Conservation (phyloP, 2,329 filamentous ascomycete genomes). For the Stachybotrys echinatus region DNA sequence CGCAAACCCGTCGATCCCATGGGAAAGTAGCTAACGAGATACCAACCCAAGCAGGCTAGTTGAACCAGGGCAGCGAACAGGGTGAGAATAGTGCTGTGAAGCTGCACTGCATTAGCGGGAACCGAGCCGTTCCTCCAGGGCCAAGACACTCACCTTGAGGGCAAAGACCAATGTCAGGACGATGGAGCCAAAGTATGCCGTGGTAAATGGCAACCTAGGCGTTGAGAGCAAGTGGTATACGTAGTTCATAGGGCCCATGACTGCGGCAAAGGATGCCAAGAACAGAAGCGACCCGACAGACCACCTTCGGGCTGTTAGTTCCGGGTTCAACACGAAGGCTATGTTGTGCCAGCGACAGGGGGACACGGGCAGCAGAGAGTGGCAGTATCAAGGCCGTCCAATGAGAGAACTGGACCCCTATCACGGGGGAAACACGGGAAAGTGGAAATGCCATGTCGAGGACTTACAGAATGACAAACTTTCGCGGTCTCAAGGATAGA, state of each 20-base stretch:
- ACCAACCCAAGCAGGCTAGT: constrained; percentile 80
- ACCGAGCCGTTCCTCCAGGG: not conserved
- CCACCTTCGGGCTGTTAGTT: constrained; percentile 61
- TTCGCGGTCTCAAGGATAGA: constrained; percentile 74
- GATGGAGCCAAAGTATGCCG: constrained; percentile 92
- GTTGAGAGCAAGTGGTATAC: constrained; percentile 78
- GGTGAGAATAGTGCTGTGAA: constrained; percentile 79
- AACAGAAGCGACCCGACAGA: constrained; percentile 88
- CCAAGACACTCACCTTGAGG: constrained; percentile 67
- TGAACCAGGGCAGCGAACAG: constrained; percentile 80
- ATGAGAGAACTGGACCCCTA: not conserved
- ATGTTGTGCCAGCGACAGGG: constrained; percentile 2
- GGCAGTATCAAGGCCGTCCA: not conserved
- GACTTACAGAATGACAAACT: constrained; percentile 96
- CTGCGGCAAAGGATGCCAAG: constrained; percentile 83
- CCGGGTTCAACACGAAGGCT: not conserved
- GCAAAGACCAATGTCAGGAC: constrained; percentile 86
- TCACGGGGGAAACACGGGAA: constrained; percentile 4
- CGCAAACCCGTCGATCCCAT: constrained; percentile 90
- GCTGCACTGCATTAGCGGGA: constrained; percentile 41
- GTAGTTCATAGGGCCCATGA: constrained; percentile 89
- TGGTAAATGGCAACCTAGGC: constrained; percentile 84
- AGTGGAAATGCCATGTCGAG: constrained; percentile 7
- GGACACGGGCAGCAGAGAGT: not conserved
- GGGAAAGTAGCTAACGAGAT: constrained; percentile 94